Conservation (phyloP, 2,329 filamentous ascomycete species). For the Alternaria longipes region DNA sequence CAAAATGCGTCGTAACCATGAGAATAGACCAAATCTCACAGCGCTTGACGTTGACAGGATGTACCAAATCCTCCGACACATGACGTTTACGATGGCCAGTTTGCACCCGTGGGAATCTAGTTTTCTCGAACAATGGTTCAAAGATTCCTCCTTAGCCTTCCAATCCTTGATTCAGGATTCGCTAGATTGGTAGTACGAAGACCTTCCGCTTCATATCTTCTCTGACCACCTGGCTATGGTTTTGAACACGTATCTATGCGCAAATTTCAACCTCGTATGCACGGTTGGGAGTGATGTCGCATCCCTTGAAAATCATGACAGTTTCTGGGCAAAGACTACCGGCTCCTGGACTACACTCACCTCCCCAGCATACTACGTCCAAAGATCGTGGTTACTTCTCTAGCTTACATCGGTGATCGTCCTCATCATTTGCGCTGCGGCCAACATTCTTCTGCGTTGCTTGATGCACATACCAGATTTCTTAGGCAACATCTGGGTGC, state of each 20-base stretch:
- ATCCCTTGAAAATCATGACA: not conserved
- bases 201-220: not conserved
- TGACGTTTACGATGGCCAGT: not conserved
- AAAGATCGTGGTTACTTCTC: not conserved
- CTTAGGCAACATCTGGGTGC: conserved; percentile 16
- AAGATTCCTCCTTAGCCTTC: not conserved
- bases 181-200: not conserved
- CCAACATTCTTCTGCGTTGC: not conserved
- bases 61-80: not conserved
- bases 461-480: conserved; percentile 17
- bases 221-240: not conserved
- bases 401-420: not conserved
- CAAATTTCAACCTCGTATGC: not conserved
- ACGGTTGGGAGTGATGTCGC: not conserved
- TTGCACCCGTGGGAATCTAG: not conserved
- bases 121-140: not conserved
- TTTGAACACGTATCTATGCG: not conserved
- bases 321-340: not conserved
- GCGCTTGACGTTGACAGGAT: not conserved
- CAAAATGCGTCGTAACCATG: not conserved
- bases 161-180: not conserved
- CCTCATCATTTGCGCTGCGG: not conserved
- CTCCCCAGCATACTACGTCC: not conserved
- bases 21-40: not conserved
- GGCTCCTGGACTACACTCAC: not conserved